Base-by-base conservation (phyloP, 805 yeast genomes). In the Wickerhamomyces mucosus region DNA sequence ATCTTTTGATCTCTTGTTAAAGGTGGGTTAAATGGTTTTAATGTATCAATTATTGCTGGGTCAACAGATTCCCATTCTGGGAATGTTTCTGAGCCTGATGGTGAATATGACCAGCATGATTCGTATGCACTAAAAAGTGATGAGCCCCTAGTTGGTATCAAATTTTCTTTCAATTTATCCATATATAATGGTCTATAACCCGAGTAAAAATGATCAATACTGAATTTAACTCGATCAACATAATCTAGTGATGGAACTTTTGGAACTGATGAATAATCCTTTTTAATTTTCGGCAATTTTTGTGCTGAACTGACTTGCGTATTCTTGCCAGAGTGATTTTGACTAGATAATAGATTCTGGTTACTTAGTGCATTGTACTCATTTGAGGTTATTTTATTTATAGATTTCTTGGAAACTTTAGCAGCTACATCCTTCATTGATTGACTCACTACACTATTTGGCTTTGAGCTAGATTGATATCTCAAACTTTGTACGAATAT, bases 11-110 rank as follows among this genome's bases (percentile, higher is more conserved):
- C 29, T 13, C 22, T 26, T n/a, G 11, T 4, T 23, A 31, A 21
- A 24, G 63, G 63, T 11, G 56, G 56, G 14, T 46, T 50, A 35
- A 51, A 61, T 1, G 66, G 66, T 26, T 44, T 42, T 24, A 59
- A 35, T 14, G 43, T 44, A 27, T 36, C 38, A 21, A 29, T 29
- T 15, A 26, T 32, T 16, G 37, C 34, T 15, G 18, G 18, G 5
- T 41, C 41, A 5, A 47, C 41, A 7, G 53, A 43, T 7, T 53
- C 53, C 31, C 48, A 43, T 20, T 61, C 62, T 12, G 43, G 42
- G 31, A 50, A 58, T n/a, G 39, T 41, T 34, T 58, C 60, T 10
- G 51, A 31, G 1, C 63, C 62, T 1, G 60, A 48, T 1, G 62
- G 60, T 10, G 62, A 55, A 32, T 49, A 46, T 15, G 46, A 43